Conservation (phyloP, 164 flowering plant genomes). For the Pachysandra terminalis region DNA sequence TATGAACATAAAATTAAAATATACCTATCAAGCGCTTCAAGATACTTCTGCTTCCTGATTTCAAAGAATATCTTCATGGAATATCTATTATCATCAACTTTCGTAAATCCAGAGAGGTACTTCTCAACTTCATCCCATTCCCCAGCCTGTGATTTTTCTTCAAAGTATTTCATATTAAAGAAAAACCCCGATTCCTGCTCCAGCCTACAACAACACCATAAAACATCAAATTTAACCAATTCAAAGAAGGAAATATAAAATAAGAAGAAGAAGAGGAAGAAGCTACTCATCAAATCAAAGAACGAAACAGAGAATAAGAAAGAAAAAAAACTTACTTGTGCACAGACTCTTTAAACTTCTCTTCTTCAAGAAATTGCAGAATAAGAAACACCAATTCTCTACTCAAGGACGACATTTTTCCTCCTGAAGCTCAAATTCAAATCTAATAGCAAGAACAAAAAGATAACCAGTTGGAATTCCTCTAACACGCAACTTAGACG, state of each 20-base stretch:
- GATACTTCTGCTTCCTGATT: slow-evolving; percentile 87
- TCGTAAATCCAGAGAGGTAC: slow-evolving; percentile 78
- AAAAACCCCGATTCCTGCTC: slow-evolving; percentile 87
- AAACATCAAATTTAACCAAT: not conserved
- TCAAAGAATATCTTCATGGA: slow-evolving; percentile 90
- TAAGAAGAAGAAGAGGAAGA: not conserved
- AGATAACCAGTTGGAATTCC: not conserved
- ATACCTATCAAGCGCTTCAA: slow-evolving; percentile 81
- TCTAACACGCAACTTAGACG: not conserved
- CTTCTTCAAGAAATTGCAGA: slow-evolving; percentile 90
- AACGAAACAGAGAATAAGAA: no score
- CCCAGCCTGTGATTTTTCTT: slow-evolving; percentile 80
- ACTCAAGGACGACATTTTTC: slow-evolving; percentile 72
- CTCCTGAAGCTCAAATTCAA: not conserved
- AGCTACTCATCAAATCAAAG: no score
- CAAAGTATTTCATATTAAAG: slow-evolving; percentile 84
- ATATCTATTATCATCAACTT: slow-evolving; percentile 79
- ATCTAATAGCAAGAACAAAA: slow-evolving; percentile 9
- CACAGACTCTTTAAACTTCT: slow-evolving; percentile 88
- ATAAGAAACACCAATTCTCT: slow-evolving; percentile 91
- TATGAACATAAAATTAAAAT: not conserved
- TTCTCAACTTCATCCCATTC: slow-evolving; percentile 93
- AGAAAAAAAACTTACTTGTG: slow-evolving; percentile 44
- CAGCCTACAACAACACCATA: slow-evolving; percentile 54
- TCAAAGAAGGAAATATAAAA: not conserved